phyloP scores from a whole-genome alignment of 2,329 filamentous ascomycete genomes.

The Xylariaceae sp. region DNA sequence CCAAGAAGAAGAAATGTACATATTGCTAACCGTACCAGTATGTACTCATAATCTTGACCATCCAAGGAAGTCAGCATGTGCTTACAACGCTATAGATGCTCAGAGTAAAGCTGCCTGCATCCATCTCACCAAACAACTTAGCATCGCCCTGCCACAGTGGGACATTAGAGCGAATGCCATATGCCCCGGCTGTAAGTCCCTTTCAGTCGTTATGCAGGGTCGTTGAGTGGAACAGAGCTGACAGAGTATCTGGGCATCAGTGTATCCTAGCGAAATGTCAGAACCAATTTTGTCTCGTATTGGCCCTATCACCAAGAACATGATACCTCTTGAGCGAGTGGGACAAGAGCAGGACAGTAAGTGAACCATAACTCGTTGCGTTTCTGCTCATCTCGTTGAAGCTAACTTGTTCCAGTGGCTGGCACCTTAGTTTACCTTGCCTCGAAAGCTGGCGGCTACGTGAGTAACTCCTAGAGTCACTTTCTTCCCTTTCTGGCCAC shows the following conservation, averaged over 20 bases:
- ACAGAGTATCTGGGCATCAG: neutral
- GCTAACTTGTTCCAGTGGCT: neutral
- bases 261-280: neutral
- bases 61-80: neutral
- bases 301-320: neutral
- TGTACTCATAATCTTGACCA: neutral
- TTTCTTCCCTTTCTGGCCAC: too few relatives aligned
- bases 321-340: neutral
- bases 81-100: conserved; percentile 43
- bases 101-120: conserved; percentile 72
- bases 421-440: neutral
- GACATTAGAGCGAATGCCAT: conserved; percentile 52
- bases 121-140: conserved; percentile 67
- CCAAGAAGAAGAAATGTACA: neutral
- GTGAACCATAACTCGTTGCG: neutral
- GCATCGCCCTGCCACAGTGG: conserved; percentile 60
- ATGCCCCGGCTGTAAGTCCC: conserved; percentile 44
- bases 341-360: neutral
- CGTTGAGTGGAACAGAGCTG: neutral
- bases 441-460: neutral
- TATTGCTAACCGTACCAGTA: neutral
- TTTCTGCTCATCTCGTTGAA: neutral
- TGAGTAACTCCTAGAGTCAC: too few relatives aligned
- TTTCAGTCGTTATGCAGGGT: neutral
- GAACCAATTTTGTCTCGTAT: neutral